Evolutionary conservation across 2,329 filamentous ascomycete genomes (phyloP).

Genomic region (Malbranchea zuffiana): DNA sequence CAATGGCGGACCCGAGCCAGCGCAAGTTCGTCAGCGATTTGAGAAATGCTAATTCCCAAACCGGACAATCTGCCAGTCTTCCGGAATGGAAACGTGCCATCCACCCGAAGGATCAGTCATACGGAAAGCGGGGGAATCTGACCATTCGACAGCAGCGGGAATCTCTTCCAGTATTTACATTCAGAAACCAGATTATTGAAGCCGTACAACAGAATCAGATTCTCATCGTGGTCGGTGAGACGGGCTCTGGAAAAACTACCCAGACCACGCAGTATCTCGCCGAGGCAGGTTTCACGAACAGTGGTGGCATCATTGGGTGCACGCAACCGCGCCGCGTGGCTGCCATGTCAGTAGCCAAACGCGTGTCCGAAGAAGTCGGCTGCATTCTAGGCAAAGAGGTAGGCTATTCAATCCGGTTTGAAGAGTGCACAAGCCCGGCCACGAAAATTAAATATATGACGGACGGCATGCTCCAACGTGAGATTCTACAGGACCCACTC

Average conservation of each 20-base stretch:
- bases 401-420: too few relatives aligned
- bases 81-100: conserved; percentile 89
- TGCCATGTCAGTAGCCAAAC: too few relatives aligned
- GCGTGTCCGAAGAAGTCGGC: too few relatives aligned
- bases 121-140: conserved; percentile 78
- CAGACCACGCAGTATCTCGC: too few relatives aligned
- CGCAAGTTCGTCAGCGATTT: conserved; percentile 81
- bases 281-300: too few relatives aligned
- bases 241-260: too few relatives aligned
- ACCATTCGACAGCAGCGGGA: conserved; percentile 93
- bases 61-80: conserved; percentile 54
- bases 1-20: conserved; percentile 77
- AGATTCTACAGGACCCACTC: conserved; percentile 84
- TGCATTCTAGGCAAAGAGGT: too few relatives aligned
- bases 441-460: conserved; percentile 99
- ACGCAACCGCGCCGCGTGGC: too few relatives aligned
- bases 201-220: too few relatives aligned
- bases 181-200: conserved; percentile 75
- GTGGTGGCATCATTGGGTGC: too few relatives aligned
- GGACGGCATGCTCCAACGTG: conserved; percentile 92
- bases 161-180: conserved; percentile 75
- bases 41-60: conserved; percentile 51
- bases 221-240: too few relatives aligned
- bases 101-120: conserved; percentile 63
- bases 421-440: too few relatives aligned